These are phyloP conservation scores for Tuber microsphaerosporum DNA, from an alignment of 495 filamentous ascomycete species.

Conservation along the genomic window DNA sequence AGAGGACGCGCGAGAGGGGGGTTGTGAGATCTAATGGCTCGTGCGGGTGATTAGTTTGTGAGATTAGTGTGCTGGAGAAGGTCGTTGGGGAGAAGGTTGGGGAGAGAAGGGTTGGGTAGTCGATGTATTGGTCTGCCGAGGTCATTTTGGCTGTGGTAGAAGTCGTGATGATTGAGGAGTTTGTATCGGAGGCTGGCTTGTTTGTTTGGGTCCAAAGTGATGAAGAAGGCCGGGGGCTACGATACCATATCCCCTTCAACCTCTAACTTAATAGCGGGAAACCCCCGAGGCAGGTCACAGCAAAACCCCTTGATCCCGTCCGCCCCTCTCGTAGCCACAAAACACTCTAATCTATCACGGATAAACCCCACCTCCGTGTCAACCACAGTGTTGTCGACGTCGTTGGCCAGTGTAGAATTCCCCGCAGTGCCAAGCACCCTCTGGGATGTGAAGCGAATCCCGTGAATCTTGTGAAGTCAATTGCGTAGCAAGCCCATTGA, in stretches of 20 bases:
- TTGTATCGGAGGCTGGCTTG: not conserved
- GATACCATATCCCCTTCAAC: not conserved
- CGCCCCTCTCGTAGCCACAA: not conserved
- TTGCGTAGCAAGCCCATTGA: not conserved
- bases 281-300: not conserved
- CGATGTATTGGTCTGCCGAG: constrained; percentile 63
- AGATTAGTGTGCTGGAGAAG: constrained; percentile 83
- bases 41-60: constrained; percentile 81
- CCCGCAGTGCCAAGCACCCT: not conserved
- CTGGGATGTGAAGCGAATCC: not conserved
- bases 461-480: not conserved
- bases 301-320: not conserved
- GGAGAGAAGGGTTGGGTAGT: constrained; percentile 87
- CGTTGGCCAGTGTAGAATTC: not conserved
- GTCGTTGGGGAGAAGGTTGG: constrained; percentile 68
- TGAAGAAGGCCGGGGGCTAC: not conserved
- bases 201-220: not conserved
- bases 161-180: constrained; percentile 33
- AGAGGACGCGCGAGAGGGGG: constrained; percentile 85
- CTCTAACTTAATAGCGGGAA: not conserved
- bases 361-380: too few species aligned
- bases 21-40: constrained; percentile 91
- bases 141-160: constrained; percentile 35
- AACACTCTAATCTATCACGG: not conserved
- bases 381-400: not conserved